Base-by-base conservation (phyloP, 208 protist genomes). In the Phytomonas francai region DNA sequence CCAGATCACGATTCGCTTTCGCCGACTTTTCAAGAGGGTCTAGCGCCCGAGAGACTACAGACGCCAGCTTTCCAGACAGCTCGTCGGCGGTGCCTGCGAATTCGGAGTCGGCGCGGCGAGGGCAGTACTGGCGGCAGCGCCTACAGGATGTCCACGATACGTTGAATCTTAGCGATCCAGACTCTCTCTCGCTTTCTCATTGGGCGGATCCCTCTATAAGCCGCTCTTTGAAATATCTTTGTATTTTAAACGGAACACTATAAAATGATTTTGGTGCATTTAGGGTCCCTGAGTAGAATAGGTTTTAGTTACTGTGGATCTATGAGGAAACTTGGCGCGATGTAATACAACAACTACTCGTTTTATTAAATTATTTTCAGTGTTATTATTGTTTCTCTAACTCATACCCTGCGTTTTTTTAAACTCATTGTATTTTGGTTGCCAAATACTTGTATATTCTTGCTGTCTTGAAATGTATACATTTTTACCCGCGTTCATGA, bases 371-470 rank as follows among this genome's bases (percentile, higher is more conserved):
- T 49, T 49, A 19, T 12, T 49, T 22, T 49, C 39, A 49, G 12
- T 22, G 14, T 49, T 49, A 3, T 49, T 49, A 49, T 49, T 49
- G 16, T 49, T 49, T 49, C 14, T 9, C 9, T 49, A 3, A 49
- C 39, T 12, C 0, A 3, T 42, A 9, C 5, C n/a, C 60, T 39
- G 7, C 2, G 9, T 8, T 2, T 42, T 27, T 32, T 54, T 60
- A 60, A 29, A 64, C 51, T 16, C 56, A 36, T 14, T 39, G 19
- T 30, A 29, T 28, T 62, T 45, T 29, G 62, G 14, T 42, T 71
- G 28, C 72, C n/a, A 63, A 34, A 56, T 42, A 25, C n/a, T 73
- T 71, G 42, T 56, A 31, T 14, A 61, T 27, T 71, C 5, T 73
- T 61, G 32, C 61, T 67, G 16, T 39, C 2, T 19, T 63, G 51